Evolutionary conservation across 2,329 filamentous ascomycete genomes (phyloP).

Genomic region (Bisporella sp.): DNA sequence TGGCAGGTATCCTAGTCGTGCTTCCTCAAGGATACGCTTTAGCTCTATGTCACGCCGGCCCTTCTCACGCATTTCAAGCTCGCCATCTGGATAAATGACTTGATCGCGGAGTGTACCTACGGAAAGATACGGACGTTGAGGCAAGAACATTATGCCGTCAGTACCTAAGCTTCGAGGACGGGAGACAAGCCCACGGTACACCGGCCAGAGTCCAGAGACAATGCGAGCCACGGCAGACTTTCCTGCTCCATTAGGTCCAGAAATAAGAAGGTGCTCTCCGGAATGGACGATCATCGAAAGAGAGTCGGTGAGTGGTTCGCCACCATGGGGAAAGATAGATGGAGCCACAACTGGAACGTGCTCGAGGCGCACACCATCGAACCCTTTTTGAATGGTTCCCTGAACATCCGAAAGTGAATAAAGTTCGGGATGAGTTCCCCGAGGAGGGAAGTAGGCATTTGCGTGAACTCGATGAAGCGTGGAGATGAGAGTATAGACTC

Average conservation of each 20-base stretch:
- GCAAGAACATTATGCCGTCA: constrained; percentile 97
- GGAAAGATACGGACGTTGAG: constrained; percentile 86
- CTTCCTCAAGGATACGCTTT: constrained; percentile 71
- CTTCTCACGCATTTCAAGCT: constrained; percentile 84
- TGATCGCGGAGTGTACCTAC: constrained; percentile 92
- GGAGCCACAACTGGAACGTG: constrained; percentile 91
- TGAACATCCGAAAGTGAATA: constrained; percentile 89
- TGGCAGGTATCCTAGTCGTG: constrained; percentile 80
- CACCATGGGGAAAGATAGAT: constrained; percentile 78
- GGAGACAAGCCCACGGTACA: constrained; percentile 87
- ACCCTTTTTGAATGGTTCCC: constrained; percentile 89
- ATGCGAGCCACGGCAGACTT: constrained; percentile 86
- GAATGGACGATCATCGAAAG: constrained; percentile 83
- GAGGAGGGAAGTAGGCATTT: constrained; percentile 69
- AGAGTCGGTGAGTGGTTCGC: constrained; percentile 84
- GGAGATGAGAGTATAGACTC: constrained; percentile 92
- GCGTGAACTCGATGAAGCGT: constrained; percentile 92
- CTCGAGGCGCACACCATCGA: constrained; percentile 88
- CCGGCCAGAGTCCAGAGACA: constrained; percentile 89
- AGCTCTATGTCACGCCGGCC: constrained; percentile 74
- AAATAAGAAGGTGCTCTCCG: constrained; percentile 91
- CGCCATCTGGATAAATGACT: constrained; percentile 94
- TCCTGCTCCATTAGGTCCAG: constrained; percentile 88
- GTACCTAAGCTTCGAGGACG: constrained; percentile 72
- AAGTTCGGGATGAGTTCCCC: constrained; percentile 64